A percentile compares a stretch with the other conserved stretches of the same genome.
Evolutionary conservation across 768 basidiomycete genomes (phyloP).

Genomic region (Tulasnella calospora): DNA sequence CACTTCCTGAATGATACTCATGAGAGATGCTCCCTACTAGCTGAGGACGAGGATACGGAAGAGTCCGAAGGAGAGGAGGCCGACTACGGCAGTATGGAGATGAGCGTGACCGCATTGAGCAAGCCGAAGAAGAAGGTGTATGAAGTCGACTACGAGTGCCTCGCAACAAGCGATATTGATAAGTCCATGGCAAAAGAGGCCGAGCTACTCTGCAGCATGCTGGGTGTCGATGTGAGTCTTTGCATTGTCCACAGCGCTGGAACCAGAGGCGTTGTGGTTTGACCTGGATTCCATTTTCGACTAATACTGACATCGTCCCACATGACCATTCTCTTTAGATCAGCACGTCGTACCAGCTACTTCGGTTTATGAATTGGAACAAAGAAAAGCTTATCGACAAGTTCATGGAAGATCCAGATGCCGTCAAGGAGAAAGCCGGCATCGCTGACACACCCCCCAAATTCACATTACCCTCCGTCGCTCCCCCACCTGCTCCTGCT

Average conservation of each 20-base stretch:
- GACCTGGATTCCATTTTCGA: background rate
- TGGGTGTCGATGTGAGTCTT: conserved; percentile 80
- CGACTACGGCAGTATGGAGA: conserved; percentile 26
- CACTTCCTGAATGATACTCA: conserved; percentile 29
- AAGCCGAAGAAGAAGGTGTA: conserved; percentile 65
- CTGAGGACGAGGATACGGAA: conserved; percentile 45
- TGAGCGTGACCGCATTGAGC: conserved; percentile 48
- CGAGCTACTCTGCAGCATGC: conserved; percentile 81
- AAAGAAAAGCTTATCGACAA: conserved; percentile 93
- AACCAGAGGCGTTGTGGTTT: background rate
- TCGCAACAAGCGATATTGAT: conserved; percentile 68
- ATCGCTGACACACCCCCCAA: conserved; percentile 35
- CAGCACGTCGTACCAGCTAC: conserved; percentile 65
- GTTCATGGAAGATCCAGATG: conserved; percentile 87
- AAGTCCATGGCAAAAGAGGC: conserved; percentile 71
- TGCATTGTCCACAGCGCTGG: background rate
- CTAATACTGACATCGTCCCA: conserved; percentile 17
- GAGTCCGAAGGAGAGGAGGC: conserved; percentile 35
- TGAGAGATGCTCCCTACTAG: conserved; percentile 34
- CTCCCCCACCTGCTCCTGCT: conserved; percentile 43
- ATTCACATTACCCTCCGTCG: conserved; percentile 32
- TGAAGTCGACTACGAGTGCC: conserved; percentile 78
- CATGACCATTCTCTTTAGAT: conserved; percentile 39
- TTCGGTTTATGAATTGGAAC: conserved; percentile 89
- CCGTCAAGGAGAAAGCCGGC: conserved; percentile 70